Base-by-base conservation (phyloP, 345 rosid genomes). In the Salix purpurea region DNA sequence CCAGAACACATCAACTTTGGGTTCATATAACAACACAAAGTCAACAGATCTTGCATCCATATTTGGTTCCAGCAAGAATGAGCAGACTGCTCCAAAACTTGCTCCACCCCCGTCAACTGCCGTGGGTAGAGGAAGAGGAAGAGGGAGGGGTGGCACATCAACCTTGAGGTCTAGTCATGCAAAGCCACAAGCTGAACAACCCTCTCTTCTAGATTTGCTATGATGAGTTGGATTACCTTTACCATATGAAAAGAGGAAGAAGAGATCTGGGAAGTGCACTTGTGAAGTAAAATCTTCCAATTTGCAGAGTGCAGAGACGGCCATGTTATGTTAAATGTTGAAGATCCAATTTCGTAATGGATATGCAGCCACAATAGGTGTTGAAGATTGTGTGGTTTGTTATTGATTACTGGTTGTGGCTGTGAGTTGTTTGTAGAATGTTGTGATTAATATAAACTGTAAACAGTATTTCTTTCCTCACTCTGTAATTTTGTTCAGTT, bases 51-150 rank as follows among this genome's bases (percentile, higher is more conserved):
- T 91, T 40, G 91, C 87, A 40, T 91, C 98, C 40, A 91, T 90
- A 79, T 91, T 90, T 76, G 72, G 89, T 85, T 85, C 93, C 58
- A 87, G 83, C 85, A 91, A 83, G 84, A 86, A 84, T 4, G 91
- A 85, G 39, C 86, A 82, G 61, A 32, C 87, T 3, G 92, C 99
- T 34, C 86, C 87, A 34, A 92, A 84, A 85, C 94, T 96, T 64
- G 96, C 99, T 15, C 97, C 98, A 1, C 99, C 99, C 8, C 99
- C 99, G 23, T 86, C 83, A 62, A 67, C 83, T 74, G 91, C 89
- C 21, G 92, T 88, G 70, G 94, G 94, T 66, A 85, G 94, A 83
- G 97, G 98, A 65, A 85, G 96, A 69, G 89, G 89, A 39, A 83
- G 86, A 80, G 94, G 96, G 18, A 82, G 88, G 69, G 92, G 87